phyloP scores from a whole-genome alignment of 2,329 filamentous ascomycete genomes.

The Epichloe gansuensis region DNA sequence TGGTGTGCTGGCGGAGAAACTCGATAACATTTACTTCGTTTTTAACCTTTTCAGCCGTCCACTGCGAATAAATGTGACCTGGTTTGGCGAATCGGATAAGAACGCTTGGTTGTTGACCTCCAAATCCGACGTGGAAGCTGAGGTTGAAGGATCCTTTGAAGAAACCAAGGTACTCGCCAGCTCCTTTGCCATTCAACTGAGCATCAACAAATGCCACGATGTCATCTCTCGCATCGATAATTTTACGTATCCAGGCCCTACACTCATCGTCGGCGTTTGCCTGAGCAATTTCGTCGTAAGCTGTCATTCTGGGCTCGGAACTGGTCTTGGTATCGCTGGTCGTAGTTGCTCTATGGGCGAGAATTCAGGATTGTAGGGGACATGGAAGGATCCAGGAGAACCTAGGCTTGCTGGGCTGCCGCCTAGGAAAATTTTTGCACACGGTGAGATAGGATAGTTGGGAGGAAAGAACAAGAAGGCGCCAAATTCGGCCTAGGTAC shows the following conservation, averaged over 20 bases:
- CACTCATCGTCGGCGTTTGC: slow-evolving; percentile 13
- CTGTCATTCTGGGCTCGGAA: too few relatives aligned
- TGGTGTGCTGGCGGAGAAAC: slow-evolving; percentile 17
- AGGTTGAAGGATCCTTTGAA: slow-evolving; percentile 20
- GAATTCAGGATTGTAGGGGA: too few relatives aligned
- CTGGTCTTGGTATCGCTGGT: too few relatives aligned
- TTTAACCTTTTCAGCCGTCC: slow-evolving; percentile 20
- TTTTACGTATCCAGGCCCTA: slow-evolving; percentile 9
- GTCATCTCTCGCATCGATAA: slow-evolving; percentile 13
- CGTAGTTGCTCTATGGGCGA: too few relatives aligned
- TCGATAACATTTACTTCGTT: slow-evolving; percentile 18
- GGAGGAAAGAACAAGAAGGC: too few relatives aligned
- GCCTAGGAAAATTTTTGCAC: too few relatives aligned
- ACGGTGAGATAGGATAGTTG: too few relatives aligned
- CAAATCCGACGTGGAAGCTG: slow-evolving; percentile 13
- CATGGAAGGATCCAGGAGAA: too few relatives aligned
- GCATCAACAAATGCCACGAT: slow-evolving; percentile 11
- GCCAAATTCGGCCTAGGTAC: too few relatives aligned
- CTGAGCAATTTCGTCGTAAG: slow-evolving; percentile 12
- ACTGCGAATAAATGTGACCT: slow-evolving; percentile 11
- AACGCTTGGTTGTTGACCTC: slow-evolving; percentile 9
- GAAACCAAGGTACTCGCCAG: slow-evolving; percentile 12
- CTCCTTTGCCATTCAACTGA: slow-evolving; percentile 8
- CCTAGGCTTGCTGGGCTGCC: too few relatives aligned
- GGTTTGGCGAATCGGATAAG: slow-evolving; percentile 17